Evolutionary conservation across 2,329 filamentous ascomycete species (phyloP), one percentile per base, ranked within the genome.

Genomic region (Cladosporium sp.): DNA sequence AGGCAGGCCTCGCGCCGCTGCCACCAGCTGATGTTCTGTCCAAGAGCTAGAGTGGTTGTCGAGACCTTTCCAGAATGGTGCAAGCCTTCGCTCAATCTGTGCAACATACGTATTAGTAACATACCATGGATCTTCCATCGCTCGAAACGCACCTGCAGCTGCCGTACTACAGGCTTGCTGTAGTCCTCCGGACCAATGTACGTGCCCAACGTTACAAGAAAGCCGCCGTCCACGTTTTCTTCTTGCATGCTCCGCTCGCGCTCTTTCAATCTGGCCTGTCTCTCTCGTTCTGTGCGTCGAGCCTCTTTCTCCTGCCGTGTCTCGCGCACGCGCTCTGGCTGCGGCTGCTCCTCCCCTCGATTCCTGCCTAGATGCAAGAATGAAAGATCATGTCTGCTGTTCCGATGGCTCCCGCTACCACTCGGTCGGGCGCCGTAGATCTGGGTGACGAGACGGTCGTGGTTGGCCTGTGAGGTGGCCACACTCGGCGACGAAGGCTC

Each of bases 151-250:
- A 55, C 51, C 51, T 55, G 93, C 56, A 99, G 77, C 71, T 96
- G 92, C 64, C 94, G 85, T 57, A 97, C 93, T 48, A 90, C 79
- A 17, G 83, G 77, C 73, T 97, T 97, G 78, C 85, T 96, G 71
- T 93, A 99, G 74, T 99, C 94, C 74, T 99, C 94, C 0, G 85
- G 78, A 0, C 93, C 92, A 20, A 90, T 93, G 70, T 99, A 99
- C 50, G 92, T 90, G 35, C 94, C 94, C 70, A 96, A 84, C 0
- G 94, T 99, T 32, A 99, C 94, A 48, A 99, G 77, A 75, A 87
- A 99, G 20, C 94, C 94, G 19, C 94, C 94, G 73, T 99, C 94
- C 3, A 97, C 89, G 71, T 92, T 85, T 71, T 99, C 94, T 66
- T 97, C 92, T 62, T 81, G 86, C 77, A 97, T 85, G 69, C 94